Conservation (phyloP, 805 yeast species). For the Metschnikowia dekortorum region DNA sequence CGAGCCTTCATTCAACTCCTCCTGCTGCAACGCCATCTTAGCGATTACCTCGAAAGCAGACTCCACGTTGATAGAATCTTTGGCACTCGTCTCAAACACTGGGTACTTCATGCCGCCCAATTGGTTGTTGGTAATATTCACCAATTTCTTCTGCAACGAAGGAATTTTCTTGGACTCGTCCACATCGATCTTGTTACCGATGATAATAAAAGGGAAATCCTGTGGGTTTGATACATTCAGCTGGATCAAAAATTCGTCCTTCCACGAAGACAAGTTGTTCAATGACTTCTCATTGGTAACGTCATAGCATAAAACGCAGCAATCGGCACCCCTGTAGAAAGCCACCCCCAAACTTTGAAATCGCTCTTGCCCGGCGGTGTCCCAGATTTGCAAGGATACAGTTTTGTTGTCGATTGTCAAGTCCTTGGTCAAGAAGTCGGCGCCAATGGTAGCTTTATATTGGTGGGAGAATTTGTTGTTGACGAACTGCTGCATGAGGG, state of each 20-base stretch:
- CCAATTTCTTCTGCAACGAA: slow-evolving; percentile 48
- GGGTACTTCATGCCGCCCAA: slow-evolving; percentile 69
- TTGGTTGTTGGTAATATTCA: slow-evolving; percentile 40
- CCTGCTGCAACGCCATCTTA: slow-evolving; percentile 92
- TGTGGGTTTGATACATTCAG: slow-evolving; percentile 92
- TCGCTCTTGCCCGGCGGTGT: slow-evolving; percentile 52
- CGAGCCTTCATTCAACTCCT: slow-evolving; percentile 82
- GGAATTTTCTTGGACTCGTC: slow-evolving; percentile 85
- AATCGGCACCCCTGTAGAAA: slow-evolving; percentile 95
- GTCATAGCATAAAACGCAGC: slow-evolving; percentile 93
- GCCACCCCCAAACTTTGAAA: slow-evolving; percentile 97
- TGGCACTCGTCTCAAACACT: slow-evolving; percentile 95
- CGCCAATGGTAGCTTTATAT: slow-evolving; percentile 97
- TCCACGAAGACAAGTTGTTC: slow-evolving; percentile 86
- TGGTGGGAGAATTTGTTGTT: slow-evolving; percentile 92
- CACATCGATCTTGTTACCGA: slow-evolving; percentile 93
- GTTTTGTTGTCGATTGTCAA: slow-evolving; percentile 77
- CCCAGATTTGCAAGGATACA: slow-evolving; percentile 79
- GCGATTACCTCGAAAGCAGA: slow-evolving; percentile 95
- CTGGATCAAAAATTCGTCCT: slow-evolving; percentile 91
- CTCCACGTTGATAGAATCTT: slow-evolving; percentile 92
- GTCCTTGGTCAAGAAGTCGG: slow-evolving; percentile 92
- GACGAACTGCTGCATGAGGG: slow-evolving; percentile 95
- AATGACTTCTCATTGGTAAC: slow-evolving; percentile 93
- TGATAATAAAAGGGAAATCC: slow-evolving; percentile 89